These are phyloP conservation scores for Hypoxylon cercidicola DNA, from an alignment of 495 filamentous ascomycete species.

Conservation along the genomic window DNA sequence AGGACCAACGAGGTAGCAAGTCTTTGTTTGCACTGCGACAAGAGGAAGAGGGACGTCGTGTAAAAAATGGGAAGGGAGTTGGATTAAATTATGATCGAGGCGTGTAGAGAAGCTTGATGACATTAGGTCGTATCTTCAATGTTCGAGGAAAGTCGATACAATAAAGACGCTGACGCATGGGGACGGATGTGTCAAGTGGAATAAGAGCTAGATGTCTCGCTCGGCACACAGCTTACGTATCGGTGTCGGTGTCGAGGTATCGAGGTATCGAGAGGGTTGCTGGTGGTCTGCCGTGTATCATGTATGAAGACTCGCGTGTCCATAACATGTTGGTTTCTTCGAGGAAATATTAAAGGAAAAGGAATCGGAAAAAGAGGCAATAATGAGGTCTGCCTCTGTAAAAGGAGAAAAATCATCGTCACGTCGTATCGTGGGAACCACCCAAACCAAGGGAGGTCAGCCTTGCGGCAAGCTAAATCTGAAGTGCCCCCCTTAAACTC, in stretches of 20 bases:
- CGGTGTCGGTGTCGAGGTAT: slow-evolving; percentile 38
- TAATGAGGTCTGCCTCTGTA: slow-evolving; percentile 48
- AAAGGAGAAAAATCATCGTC: slow-evolving; percentile 53
- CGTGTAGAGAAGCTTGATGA: slow-evolving; percentile 47
- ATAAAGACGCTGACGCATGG: slow-evolving; percentile 47
- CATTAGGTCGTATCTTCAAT: slow-evolving; percentile 54
- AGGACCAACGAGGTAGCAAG: slow-evolving; percentile 29
- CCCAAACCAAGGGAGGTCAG: slow-evolving; percentile 55
- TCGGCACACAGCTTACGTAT: slow-evolving; percentile 33
- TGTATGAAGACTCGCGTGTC: slow-evolving; percentile 37
- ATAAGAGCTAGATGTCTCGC: slow-evolving; percentile 32
- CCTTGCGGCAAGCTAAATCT: slow-evolving; percentile 71
- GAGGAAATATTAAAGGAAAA: slow-evolving; percentile 49
- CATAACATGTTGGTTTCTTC: slow-evolving; percentile 34
- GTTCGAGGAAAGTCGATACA: slow-evolving; percentile 46
- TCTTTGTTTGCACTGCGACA: slow-evolving; percentile 31
- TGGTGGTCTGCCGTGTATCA: slow-evolving; percentile 38
- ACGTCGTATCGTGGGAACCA: slow-evolving; percentile 56
- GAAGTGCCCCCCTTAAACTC: slow-evolving; percentile 52
- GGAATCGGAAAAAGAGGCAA: slow-evolving; percentile 49
- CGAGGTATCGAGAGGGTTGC: slow-evolving; percentile 29
- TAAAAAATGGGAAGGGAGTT: slow-evolving; percentile 30
- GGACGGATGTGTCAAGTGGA: slow-evolving; percentile 42
- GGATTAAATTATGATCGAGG: slow-evolving; percentile 27
- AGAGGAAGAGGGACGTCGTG: slow-evolving; percentile 25